A percentile compares a stretch with the other conserved stretches of the same genome.
Evolutionary conservation across 768 basidiomycete genomes (phyloP).

Genomic region (Sistotremastrum niveocremeum): DNA sequence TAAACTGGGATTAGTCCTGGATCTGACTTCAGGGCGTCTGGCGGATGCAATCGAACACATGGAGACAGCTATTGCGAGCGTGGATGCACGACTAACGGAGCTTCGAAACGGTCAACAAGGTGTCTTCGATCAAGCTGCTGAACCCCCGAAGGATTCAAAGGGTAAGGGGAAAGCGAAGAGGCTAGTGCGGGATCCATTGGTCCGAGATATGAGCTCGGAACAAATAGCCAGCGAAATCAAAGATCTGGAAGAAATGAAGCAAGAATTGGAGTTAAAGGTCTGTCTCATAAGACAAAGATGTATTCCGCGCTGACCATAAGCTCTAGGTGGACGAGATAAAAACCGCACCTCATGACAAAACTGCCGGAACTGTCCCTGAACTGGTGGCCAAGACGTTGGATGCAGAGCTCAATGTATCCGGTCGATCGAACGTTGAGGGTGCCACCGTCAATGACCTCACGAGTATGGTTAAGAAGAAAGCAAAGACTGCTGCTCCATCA

Average conservation of each 20-base stretch:
- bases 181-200: conserved; percentile 36
- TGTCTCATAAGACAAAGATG: neutral
- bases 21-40: conserved; percentile 76
- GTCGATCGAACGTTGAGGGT: conserved; percentile 5
- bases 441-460: conserved; percentile 67
- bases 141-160: conserved; percentile 30
- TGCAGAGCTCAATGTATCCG: conserved; percentile 39
- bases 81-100: conserved; percentile 53
- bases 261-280: conserved; percentile 79
- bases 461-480: conserved; percentile 80
- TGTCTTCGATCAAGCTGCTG: conserved; percentile 10
- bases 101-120: conserved; percentile 34
- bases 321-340: conserved; percentile 85
- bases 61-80: conserved; percentile 65
- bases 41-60: conserved; percentile 73
- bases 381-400: conserved; percentile 60
- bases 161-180: conserved; percentile 39
- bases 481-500: conserved; percentile 30
- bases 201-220: conserved; percentile 53
- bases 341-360: conserved; percentile 52
- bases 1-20: conserved; percentile 86
- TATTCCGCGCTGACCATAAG: neutral
- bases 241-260: conserved; percentile 60
- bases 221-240: conserved; percentile 71
- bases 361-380: conserved; percentile 47